phyloP scores from a whole-genome alignment of 2,329 filamentous ascomycete genomes.

The Aspergillus sojae region DNA sequence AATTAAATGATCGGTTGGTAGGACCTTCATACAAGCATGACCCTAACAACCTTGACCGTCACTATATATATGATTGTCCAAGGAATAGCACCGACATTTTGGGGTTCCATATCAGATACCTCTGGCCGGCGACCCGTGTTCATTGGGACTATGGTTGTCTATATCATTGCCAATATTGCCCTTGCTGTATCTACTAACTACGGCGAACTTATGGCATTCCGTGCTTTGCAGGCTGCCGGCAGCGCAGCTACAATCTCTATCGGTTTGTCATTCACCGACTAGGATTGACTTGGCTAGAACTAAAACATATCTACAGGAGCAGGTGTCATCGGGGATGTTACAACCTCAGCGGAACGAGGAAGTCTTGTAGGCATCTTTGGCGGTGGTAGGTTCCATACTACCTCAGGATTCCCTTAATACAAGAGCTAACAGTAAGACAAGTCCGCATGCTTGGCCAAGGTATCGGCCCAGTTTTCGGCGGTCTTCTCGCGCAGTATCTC shows the following conservation, averaged over 20 bases:
- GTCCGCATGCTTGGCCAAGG: background rate
- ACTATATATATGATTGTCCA: constrained; percentile 55
- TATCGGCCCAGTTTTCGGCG: background rate
- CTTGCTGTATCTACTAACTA: constrained; percentile 34
- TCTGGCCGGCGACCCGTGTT: constrained; percentile 51
- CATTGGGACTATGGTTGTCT: constrained; percentile 50
- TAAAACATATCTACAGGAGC: background rate
- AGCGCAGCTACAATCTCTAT: constrained; percentile 7
- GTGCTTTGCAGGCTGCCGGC: constrained; percentile 12
- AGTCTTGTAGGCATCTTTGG: constrained; percentile 36
- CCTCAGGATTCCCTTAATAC: accelerated
- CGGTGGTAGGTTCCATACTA: background rate
- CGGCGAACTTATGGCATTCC: constrained; percentile 10
- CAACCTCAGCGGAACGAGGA: constrained; percentile 40
- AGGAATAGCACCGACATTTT: constrained; percentile 53
- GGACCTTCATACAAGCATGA: constrained; percentile 29
- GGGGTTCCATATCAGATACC: constrained; percentile 53
- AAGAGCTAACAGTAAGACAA: background rate
- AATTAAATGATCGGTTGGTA: background rate
- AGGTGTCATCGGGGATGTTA: constrained; percentile 48
- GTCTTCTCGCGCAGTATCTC: background rate
- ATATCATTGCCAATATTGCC: constrained; percentile 51
- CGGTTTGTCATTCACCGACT: constrained; percentile 24
- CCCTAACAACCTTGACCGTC: constrained; percentile 37
- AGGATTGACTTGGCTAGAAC: background rate